Evolutionary conservation across 495 filamentous ascomycete genomes (phyloP), one percentile per base, ranked within the genome.

Genomic region (Chlorociboria aeruginascens): DNA sequence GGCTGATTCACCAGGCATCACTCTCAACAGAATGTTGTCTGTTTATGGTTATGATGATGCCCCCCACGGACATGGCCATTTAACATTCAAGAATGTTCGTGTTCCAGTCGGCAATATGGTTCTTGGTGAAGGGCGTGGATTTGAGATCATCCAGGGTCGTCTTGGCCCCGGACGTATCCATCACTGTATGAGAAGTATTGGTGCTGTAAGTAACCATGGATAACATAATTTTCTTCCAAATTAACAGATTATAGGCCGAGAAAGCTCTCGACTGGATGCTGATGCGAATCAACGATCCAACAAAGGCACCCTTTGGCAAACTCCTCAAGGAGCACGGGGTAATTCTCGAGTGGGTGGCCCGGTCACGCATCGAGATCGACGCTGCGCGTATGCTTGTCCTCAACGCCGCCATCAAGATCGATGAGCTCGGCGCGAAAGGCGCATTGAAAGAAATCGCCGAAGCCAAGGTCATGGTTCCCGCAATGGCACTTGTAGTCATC

Each of bases 41-140:
- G 89, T 95, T 33, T 95, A 93, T 66, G 89, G 89, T 33, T 95
- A 90, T 65, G 89, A 95, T 62, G 89, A 95, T 58, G 89, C 89
- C 20, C 89, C 89, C 4, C 89, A 95, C 65, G 89, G 89, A 42
- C 89, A 95, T 70, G 88, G 83, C 29, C 86, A 94, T 64, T 81
- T 95, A 62, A 78, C 70, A 46, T 95, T 95, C 71, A 73, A 79
- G 25, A 79, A 94, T 58, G 89, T 92, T 39, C 83, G 86, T 50
- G 81, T 95, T 0, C 88, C 87, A 13, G 72, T 70, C 6, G 62
- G 72, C 48, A 86, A 85, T 63, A 76, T 95, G 54, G 82, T 95
- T 8, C 79, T 95, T 30, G 89, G 89, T 43, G 84, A 87, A 62
- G 87, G 89, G 48, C 79, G 88, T 40, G 89, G 89, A n/a, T 95